Base-by-base conservation (phyloP, 1,139 yeast species). In the Zhuliangozyma blackwelliae region DNA sequence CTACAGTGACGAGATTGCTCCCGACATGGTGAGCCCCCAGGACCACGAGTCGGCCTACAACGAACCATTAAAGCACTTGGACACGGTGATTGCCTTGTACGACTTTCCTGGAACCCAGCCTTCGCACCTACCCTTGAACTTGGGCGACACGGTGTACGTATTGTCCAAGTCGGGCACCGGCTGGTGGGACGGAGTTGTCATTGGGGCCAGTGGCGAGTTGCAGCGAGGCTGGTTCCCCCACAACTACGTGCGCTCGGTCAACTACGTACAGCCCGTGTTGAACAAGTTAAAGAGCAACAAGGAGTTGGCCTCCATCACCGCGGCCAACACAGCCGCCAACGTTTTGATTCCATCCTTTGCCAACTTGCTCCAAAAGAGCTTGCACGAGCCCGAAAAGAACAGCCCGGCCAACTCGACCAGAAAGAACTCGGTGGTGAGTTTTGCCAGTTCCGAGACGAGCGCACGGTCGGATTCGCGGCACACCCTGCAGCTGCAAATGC, bases 201-300 rank as follows among this genome's bases (percentile, higher is more conserved):
- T 74, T 10, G 63, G 57, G 34, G 56, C 42, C 6, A 54, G 50
- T 22, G 75, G 75, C 31, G 74, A 65, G 11, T 58, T 72, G 9
- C 57, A 63, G 11, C 64, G 90, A 49, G 92, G 92, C 43, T 83
- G 92, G 92, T 80, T 83, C 57, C 89, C 90, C n/a, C 70, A 69
- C 37, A 72, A 72, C 36, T 76, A 72, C 54, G 77, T 77, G 12
- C 65, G 76, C 32, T 60, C 72, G 1, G 75, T 70, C 23, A 64
- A 68, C 46, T 68, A 69, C 45, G 74, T 69, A 26, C 75, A 70
- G 43, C 76, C 75, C 5, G 66, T 68, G 5, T 54, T 68, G 38
- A 65, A 64, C 44, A 60, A 65, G 44, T 50, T 68, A 40, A 65
- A 61, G 44, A 56, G 59, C 39, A 65, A 66, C 38, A 65, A 66